Percentiles rank a stretch among this genome's conserved stretches.
phyloP scores from a whole-genome alignment of 1,284 basidiomycete genomes.

The Papiliotrema laurentii region DNA sequence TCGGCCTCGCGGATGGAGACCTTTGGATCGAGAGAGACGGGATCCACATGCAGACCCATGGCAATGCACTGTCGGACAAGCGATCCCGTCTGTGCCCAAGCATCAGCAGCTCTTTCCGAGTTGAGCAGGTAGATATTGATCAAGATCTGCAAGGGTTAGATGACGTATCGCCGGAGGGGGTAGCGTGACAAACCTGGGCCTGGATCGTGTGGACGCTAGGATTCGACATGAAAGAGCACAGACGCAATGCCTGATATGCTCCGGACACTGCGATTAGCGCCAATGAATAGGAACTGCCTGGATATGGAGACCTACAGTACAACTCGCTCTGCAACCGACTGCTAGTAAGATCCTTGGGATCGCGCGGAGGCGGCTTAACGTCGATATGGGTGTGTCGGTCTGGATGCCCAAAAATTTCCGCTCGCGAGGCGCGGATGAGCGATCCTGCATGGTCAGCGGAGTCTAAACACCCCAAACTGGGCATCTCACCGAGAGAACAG shows the following conservation, averaged over 20 bases:
- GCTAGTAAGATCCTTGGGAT: conserved; percentile 38
- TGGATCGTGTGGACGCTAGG: conserved; percentile 44
- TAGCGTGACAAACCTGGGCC: conserved; percentile 22
- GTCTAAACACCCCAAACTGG: neutral
- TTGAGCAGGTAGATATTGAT: conserved; percentile 44
- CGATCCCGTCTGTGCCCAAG: conserved; percentile 41
- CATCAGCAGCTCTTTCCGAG: conserved; percentile 44
- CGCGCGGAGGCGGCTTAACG: conserved; percentile 3
- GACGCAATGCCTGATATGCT: conserved; percentile 44
- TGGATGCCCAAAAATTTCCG: conserved; percentile 40
- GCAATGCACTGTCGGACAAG: conserved; percentile 44
- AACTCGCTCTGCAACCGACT: conserved; percentile 47
- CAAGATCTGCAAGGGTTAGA: conserved; percentile 21
- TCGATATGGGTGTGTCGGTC: conserved; percentile 1
- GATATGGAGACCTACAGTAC: conserved; percentile 41
- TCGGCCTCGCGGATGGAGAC: conserved; percentile 44
- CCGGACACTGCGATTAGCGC: conserved; percentile 35
- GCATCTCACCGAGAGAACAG: conserved; percentile 35
- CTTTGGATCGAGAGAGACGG: conserved; percentile 34
- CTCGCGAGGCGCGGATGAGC: conserved; percentile 39
- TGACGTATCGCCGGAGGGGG: neutral
- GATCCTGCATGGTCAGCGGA: conserved; percentile 19
- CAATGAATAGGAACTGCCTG: too few species aligned
- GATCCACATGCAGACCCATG: conserved; percentile 47
- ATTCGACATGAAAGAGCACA: conserved; percentile 47